phyloP scores from a whole-genome alignment of 1,139 yeast genomes.

The Nakaseomyces kungkrabaensis region DNA sequence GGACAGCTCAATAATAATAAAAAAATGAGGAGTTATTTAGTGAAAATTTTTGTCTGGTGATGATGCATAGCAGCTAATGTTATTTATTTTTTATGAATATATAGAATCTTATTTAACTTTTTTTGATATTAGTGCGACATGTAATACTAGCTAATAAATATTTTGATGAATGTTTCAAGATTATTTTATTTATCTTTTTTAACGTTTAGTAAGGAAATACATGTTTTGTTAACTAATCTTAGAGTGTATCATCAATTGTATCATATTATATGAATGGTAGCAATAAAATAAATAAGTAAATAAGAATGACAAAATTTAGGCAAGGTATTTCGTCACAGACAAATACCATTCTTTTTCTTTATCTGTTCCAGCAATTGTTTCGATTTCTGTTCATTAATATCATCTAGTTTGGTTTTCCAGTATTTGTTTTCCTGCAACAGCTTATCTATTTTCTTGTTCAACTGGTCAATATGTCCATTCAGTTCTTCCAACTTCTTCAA shows the following conservation, averaged over 20 bases:
- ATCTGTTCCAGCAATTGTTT: conserved; percentile 20
- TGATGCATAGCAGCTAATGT: too few species aligned
- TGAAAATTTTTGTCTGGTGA: too few species aligned
- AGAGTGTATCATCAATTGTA: neutral
- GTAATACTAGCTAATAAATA: too few species aligned
- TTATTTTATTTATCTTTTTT: too few species aligned
- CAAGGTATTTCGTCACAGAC: neutral
- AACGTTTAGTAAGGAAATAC: neutral
- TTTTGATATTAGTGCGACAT: too few species aligned
- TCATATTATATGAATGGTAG: neutral
- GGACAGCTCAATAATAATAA: too few species aligned
- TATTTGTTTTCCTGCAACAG: conserved; percentile 21
- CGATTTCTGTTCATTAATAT: conserved; percentile 23
- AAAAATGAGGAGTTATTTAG: too few species aligned
- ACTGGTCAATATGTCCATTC: conserved; percentile 16
- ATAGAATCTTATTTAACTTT: too few species aligned
- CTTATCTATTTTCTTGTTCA: conserved; percentile 18
- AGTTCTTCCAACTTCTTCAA: conserved; percentile 14
- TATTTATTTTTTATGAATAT: too few species aligned
- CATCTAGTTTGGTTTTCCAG: conserved; percentile 22
- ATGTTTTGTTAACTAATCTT: too few species aligned
- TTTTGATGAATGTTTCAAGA: neutral
- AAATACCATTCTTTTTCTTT: conserved; percentile 12
- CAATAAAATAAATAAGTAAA: too few species aligned
- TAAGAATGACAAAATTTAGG: neutral